phyloP scores from a whole-genome alignment of 768 basidiomycete species.

The Termitomyces sp. region DNA sequence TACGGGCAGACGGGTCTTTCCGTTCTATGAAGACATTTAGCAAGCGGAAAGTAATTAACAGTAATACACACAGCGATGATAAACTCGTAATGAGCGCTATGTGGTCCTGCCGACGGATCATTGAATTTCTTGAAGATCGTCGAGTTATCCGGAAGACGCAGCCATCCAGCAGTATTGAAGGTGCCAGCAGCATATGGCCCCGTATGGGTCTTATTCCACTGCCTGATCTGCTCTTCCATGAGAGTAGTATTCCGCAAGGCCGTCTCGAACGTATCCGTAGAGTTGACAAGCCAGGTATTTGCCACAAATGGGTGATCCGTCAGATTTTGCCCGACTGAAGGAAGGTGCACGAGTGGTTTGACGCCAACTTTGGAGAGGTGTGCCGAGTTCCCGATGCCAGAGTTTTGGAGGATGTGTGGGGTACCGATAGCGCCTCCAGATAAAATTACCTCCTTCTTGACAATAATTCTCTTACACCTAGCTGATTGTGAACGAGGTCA shows the following conservation, averaged over 20 bases:
- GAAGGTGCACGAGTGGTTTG: constrained; percentile 20
- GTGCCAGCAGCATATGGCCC: constrained; percentile 16
- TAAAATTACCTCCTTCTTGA: constrained; percentile 27
- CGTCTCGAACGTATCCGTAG: constrained; percentile 21
- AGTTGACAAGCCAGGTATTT: constrained; percentile 22
- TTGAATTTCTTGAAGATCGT: constrained; percentile 15
- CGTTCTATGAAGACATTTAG: constrained; percentile 9
- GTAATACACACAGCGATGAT: constrained; percentile 24
- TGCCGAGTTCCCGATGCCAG: constrained; percentile 22
- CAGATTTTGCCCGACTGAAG: constrained; percentile 25
- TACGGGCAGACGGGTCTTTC: constrained; percentile 16
- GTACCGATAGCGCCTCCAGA: constrained; percentile 26
- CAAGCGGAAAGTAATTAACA: not conserved
- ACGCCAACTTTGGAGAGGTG: constrained; percentile 15
- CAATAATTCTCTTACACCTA: constrained; percentile 14
- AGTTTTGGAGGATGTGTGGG: constrained; percentile 23
- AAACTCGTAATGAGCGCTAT: constrained; percentile 23
- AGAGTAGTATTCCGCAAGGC: constrained; percentile 16
- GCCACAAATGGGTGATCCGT: constrained; percentile 25
- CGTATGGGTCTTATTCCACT: constrained; percentile 16
- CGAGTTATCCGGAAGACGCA: constrained; percentile 19
- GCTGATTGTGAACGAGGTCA: not conserved
- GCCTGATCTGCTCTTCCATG: constrained; percentile 10
- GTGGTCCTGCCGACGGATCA: constrained; percentile 24
- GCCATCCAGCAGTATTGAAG: constrained; percentile 18